These are phyloP conservation scores for Cercospora sp. DNA, from an alignment of 2,329 filamentous ascomycete genomes.

Conservation along the genomic window DNA sequence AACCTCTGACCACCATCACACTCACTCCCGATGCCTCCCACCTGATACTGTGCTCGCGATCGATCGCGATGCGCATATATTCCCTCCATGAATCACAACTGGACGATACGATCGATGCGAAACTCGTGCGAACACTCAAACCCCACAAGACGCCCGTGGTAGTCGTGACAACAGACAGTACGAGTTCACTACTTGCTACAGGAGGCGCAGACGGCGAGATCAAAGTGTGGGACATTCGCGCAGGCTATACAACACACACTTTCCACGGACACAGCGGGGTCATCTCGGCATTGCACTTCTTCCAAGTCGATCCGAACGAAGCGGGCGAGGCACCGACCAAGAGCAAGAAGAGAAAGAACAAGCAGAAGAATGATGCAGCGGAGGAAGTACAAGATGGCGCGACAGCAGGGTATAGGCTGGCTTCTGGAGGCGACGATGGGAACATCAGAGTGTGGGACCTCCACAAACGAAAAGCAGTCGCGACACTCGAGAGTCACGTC, in stretches of 20 bases:
- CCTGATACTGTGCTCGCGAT: conserved; percentile 87
- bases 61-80: conserved; percentile 93
- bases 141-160: conserved; percentile 89
- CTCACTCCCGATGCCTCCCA: conserved; percentile 87
- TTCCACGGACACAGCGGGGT: conserved; percentile 91
- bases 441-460: conserved; percentile 91
- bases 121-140: conserved; percentile 77
- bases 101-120: conserved; percentile 60
- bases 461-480: conserved; percentile 74
- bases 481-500: conserved; percentile 84
- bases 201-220: conserved; percentile 90
- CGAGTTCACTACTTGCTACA: conserved; percentile 85
- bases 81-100: conserved; percentile 62
- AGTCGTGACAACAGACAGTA: conserved; percentile 79
- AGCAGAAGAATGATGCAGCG: conserved; percentile 49
- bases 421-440: conserved; percentile 90
- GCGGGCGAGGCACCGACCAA: conserved; percentile 27
- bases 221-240: conserved; percentile 93
- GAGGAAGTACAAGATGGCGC: conserved; percentile 51
- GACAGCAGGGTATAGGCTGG: conserved; percentile 70
- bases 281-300: conserved; percentile 88
- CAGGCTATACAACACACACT: conserved; percentile 89
- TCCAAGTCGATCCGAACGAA: conserved; percentile 55
- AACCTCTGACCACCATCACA: conserved; percentile 72
- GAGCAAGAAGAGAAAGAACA: conserved; percentile 49